phyloP scores from a whole-genome alignment of 352 stramenopile species.

The Phytopythium kandeliae region DNA sequence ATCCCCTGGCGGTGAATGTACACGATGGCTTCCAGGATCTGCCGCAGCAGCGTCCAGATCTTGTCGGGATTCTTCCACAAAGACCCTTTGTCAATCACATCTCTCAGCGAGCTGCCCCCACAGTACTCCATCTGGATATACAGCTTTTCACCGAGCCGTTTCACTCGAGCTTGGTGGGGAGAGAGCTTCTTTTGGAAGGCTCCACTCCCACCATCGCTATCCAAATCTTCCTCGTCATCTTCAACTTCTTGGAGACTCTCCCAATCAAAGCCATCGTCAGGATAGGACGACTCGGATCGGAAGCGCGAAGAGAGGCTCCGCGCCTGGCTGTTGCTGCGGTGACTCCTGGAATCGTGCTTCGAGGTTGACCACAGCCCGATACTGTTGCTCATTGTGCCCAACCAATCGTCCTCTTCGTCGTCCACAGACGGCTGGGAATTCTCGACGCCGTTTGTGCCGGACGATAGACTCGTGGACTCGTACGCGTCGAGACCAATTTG shows the following conservation, averaged over 20 bases:
- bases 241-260: slow-evolving; percentile 56
- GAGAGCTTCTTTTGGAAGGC: slow-evolving; percentile 11
- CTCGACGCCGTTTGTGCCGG: slow-evolving; percentile 23
- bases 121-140: slow-evolving; percentile 98
- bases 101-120: slow-evolving; percentile 88
- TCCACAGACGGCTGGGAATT: slow-evolving; percentile 33
- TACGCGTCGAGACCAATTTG: slow-evolving; percentile 22
- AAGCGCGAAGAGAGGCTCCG: slow-evolving; percentile 31
- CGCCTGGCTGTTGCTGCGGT: slow-evolving; percentile 34
- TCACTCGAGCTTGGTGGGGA: slow-evolving; percentile 18
- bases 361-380: slow-evolving; percentile 62
- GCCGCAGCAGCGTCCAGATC: slow-evolving; percentile 92
- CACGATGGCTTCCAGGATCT: slow-evolving; percentile 93
- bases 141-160: slow-evolving; percentile 65
- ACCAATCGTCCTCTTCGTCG: slow-evolving; percentile 77
- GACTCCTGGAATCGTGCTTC: slow-evolving; percentile 45
- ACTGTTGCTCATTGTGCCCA: slow-evolving; percentile 61
- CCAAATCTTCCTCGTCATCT: slow-evolving; percentile 27
- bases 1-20: slow-evolving; percentile 94
- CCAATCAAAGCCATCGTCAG: slow-evolving; percentile 70
- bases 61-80: slow-evolving; percentile 83
- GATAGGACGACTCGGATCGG: slow-evolving; percentile 25
- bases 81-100: slow-evolving; percentile 91
- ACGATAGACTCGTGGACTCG: slow-evolving; percentile 33
- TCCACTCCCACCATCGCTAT: slow-evolving; percentile 22